Evolutionary conservation across 371 early-diverging fungal genomes (phyloP), one percentile per base, ranked within the genome.

Genomic region (Encephalitozoon hellem): DNA sequence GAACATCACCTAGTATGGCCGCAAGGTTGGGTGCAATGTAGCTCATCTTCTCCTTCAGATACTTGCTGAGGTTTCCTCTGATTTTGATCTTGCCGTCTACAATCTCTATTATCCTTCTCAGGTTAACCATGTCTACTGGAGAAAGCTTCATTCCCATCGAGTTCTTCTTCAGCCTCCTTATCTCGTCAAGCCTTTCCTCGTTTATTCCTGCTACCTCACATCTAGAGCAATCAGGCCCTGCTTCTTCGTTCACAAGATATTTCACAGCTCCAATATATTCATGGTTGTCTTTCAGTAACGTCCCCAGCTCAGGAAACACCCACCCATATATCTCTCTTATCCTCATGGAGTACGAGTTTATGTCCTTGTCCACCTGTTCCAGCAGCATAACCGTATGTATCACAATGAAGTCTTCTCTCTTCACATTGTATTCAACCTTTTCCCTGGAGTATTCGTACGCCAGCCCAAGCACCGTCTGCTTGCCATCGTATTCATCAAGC

Each of bases 11-110:
- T 80, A 98, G 90, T 45, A 96, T 87, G 34, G 94, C 93, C 25
- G 92, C 89, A 79, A 96, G 86, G 88, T 98, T 98, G 76, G 99
- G 99, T 11, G 96, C 97, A 52, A 96, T 91, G 54, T 88, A 87
- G 86, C 89, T 88, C 94, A 98, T 94, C 88, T 94, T 95, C 79
- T 89, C 88, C 65, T 90, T 87, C 80, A 98, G 87, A 87, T 96
- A 96, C 54, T 86, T 88, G 84, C 91, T 89, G 59, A 97, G 88
- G 67, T 88, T 86, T 84, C 90, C 90, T 81, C 93, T 91, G 88
- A 94, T 94, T 78, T 95, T 42, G 42, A 76, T 65, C 47, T 76
- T 75, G 12, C 67, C 41, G 9, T 54, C 32, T 9, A 76, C 39
- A 9, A 72, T 54, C n/a, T 39, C 45, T 51, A 42, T 45, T 43